Base-by-base conservation (phyloP, 169 alveolate genomes). In the Cryptosporidium tyzzeri region DNA sequence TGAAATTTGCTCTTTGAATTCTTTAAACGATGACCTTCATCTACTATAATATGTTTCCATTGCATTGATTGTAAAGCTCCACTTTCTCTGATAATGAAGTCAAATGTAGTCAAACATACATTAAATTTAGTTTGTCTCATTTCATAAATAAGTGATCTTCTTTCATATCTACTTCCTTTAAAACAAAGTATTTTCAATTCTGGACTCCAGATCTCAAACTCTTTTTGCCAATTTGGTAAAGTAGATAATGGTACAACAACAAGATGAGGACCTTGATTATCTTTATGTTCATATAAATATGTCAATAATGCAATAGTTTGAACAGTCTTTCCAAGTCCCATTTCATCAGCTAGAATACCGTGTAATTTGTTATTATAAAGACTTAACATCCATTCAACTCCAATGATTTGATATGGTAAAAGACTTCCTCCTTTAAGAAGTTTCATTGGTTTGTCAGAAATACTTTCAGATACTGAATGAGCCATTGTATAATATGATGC, bases 301-400 rank as follows among this genome's bases (percentile, higher is more conserved):
- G 97, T 95, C 70, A 98, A 93, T 10, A 98, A 86, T 3, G 99
- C 97, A n/a, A 97, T 96, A 1, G 99, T 97, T 85, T 98, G 97
- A 26, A 97, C 96, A 8, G 99, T 98, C 85, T 98, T 98, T 29
- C 99, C 99, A 35, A 98, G 95, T 18, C 99, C 99, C 99, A 98
- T 98, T 92, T 98, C 99, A 92, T 98, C 99, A 14, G 99, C 99
- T 18, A 95, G 75, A 33, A 96, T 95, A 29, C 97, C 98, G 69
- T 96, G 96, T 45, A 96, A 89, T 70, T 95, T 96, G 84, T 96
- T 96, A 75, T 96, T 96, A 93, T 96, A 96, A 45, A 97, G 93
- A 21, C 97, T 94, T n/a, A 97, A 94, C 91, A 96, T 70, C 98
- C 98, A 97, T 80, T 96, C 93, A n/a, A 96, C 94, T n/a, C 99